These are phyloP conservation scores for Lepidium sativum DNA, from an alignment of 345 rosid species.

Conservation along the genomic window DNA sequence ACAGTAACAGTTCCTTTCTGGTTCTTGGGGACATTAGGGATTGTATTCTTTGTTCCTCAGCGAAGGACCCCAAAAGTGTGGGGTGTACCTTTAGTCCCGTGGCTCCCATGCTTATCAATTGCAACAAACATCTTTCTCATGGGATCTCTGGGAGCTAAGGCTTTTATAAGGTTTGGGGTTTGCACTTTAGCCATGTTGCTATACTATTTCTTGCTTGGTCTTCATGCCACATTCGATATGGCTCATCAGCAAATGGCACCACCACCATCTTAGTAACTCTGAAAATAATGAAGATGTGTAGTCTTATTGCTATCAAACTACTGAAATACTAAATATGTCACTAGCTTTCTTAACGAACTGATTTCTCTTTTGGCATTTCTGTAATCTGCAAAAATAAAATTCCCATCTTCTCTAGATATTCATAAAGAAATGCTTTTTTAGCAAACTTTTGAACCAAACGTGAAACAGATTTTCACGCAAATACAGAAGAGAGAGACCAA, in stretches of 20 bases:
- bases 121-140: constrained; percentile 44
- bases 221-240: constrained; percentile 26
- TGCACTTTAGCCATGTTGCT: constrained; percentile 23
- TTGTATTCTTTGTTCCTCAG: constrained; percentile 30
- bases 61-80: constrained; percentile 49
- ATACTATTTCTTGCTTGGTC: constrained; percentile 22
- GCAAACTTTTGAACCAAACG: neutral
- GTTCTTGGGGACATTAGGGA: constrained; percentile 46
- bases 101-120: constrained; percentile 53
- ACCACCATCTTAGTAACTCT: neutral
- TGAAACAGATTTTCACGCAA: neutral
- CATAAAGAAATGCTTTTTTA: neutral
- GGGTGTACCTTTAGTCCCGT: constrained; percentile 67
- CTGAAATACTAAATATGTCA: no score
- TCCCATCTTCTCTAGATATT: neutral
- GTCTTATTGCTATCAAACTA: no score
- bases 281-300: neutral
- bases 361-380: neutral
- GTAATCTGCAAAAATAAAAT: neutral
- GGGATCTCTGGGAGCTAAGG: constrained; percentile 42
- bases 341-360: neutral
- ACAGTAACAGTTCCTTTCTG: constrained; percentile 36
- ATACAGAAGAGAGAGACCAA: neutral
- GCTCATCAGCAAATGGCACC: constrained; percentile 22
- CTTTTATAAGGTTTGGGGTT: constrained; percentile 40